Evolutionary conservation across 2,329 filamentous ascomycete species (phyloP).

Genomic region (Cylindrodendrum hubeiense): DNA sequence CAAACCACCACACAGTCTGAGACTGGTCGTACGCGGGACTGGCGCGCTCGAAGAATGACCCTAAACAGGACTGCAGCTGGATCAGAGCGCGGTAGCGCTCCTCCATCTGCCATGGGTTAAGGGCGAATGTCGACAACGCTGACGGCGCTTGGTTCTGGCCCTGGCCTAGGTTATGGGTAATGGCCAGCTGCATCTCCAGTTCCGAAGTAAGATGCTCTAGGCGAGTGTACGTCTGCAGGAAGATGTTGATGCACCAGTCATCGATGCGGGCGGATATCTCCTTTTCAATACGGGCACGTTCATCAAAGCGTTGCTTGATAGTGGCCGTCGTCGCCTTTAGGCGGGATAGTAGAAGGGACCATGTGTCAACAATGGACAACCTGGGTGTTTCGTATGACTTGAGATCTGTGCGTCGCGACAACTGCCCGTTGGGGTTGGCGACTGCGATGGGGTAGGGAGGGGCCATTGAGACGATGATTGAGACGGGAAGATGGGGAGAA

Average conservation of each 20-base stretch:
- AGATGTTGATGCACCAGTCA: conserved; percentile 25
- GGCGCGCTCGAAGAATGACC: conserved; percentile 28
- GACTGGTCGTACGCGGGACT: conserved; percentile 29
- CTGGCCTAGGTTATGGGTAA: conserved; percentile 15
- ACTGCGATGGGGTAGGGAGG: conserved; percentile 5
- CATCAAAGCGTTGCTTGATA: conserved; percentile 27
- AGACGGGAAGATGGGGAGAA: background rate
- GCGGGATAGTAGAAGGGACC: conserved; percentile 11
- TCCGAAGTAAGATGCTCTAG: conserved; percentile 24
- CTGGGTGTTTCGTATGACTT: conserved; percentile 11
- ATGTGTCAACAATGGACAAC: conserved; percentile 25
- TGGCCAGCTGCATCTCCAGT: conserved; percentile 27
- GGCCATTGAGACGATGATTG: conserved; percentile 10
- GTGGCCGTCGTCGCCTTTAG: conserved; percentile 18
- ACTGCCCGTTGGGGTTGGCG: conserved; percentile 11
- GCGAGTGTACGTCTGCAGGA: conserved; percentile 16
- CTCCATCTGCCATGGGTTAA: conserved; percentile 28
- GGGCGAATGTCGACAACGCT: conserved; percentile 15
- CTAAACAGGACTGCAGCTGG: conserved; percentile 22
- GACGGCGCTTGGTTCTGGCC: background rate
- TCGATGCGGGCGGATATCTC: conserved; percentile 26
- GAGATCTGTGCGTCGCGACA: background rate
- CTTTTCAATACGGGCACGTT: conserved; percentile 24
- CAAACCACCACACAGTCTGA: conserved; percentile 28
- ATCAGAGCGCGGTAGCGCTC: conserved; percentile 27